Evolutionary conservation across 352 stramenopile genomes (phyloP).

Genomic region (Globisporangium mamillatum): DNA sequence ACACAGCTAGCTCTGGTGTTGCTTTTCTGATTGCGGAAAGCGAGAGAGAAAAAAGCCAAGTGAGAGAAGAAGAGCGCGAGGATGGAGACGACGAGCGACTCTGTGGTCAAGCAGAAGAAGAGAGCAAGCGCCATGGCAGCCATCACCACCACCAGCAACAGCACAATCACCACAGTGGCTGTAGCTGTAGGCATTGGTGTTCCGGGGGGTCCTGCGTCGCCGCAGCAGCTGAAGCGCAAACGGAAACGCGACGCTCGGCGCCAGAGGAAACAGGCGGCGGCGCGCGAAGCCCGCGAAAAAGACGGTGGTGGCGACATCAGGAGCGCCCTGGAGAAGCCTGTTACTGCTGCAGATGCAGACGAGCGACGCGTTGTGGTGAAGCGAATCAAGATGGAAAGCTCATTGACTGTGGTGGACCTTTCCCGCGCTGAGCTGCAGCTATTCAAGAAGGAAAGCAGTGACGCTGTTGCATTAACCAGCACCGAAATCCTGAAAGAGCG

Average conservation of each 20-base stretch:
- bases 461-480: background rate
- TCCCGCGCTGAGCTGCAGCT: background rate
- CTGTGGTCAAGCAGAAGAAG: too few relatives aligned
- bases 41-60: too few relatives aligned
- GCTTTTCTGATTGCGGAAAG: too few relatives aligned
- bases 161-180: background rate
- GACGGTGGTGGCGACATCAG: background rate
- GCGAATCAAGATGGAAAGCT: background rate
- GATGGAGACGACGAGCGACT: too few relatives aligned
- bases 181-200: background rate
- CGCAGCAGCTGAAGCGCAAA: constrained; percentile 1
- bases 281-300: background rate
- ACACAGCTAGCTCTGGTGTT: too few relatives aligned
- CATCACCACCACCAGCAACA: background rate
- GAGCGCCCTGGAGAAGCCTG: background rate
- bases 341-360: background rate
- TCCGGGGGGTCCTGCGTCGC: background rate
- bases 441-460: background rate
- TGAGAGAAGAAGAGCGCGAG: too few relatives aligned
- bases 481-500: background rate
- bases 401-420: background rate
- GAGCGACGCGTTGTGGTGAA: background rate
- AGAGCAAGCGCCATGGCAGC: background rate
- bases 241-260: background rate
- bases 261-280: background rate